These are phyloP conservation scores for Colletotrichum tropicicola DNA, from an alignment of 2,329 filamentous ascomycete species.

Conservation along the genomic window DNA sequence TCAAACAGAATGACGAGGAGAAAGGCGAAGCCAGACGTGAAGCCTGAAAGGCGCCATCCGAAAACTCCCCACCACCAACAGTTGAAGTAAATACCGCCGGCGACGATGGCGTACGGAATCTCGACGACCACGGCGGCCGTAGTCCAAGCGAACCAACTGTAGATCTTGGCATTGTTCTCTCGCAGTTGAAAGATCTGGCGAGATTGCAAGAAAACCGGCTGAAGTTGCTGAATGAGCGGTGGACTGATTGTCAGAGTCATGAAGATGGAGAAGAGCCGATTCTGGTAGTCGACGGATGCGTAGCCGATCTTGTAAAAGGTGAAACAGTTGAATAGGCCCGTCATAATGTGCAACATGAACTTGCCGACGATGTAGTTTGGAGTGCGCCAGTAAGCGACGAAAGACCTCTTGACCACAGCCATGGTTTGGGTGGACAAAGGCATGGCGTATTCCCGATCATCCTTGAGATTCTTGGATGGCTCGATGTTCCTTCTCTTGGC, in stretches of 20 bases:
- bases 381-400: conserved; percentile 71
- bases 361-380: conserved; percentile 72
- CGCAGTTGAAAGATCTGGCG: conserved; percentile 75
- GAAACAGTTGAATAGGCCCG: conserved; percentile 75
- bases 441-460: conserved; percentile 71
- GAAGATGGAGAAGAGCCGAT: conserved; percentile 78
- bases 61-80: conserved; percentile 68
- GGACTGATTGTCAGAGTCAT: conserved; percentile 80
- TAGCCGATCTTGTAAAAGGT: conserved; percentile 73
- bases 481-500: conserved; percentile 49
- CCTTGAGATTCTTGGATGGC: conserved; percentile 49
- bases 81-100: conserved; percentile 70
- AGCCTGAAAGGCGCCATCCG: conserved; percentile 59
- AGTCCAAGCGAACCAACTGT: conserved; percentile 78
- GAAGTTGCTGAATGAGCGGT: conserved; percentile 79
- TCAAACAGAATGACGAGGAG: conserved; percentile 73
- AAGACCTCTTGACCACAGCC: conserved; percentile 65
- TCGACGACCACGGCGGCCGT: conserved; percentile 74
- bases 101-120: conserved; percentile 73
- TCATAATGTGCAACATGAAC: conserved; percentile 68
- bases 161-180: conserved; percentile 82
- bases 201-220: conserved; percentile 74
- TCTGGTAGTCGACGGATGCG: conserved; percentile 71
- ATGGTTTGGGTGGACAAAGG: conserved; percentile 62
- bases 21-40: conserved; percentile 69